These are phyloP conservation scores for Medicago ruthenica DNA, from an alignment of 306 rosid genomes.

Conservation along the genomic window DNA sequence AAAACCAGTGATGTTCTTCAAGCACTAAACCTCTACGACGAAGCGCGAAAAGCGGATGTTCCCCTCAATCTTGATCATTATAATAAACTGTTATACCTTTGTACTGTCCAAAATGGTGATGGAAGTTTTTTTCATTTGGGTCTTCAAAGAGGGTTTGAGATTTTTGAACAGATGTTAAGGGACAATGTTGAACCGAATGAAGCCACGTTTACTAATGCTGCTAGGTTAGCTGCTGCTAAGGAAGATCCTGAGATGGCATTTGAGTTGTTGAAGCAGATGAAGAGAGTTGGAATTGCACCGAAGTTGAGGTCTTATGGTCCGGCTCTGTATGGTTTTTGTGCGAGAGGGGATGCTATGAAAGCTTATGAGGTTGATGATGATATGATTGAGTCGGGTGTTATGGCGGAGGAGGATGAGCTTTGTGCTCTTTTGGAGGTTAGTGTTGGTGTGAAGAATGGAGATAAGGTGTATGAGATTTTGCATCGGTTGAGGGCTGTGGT, in stretches of 20 bases:
- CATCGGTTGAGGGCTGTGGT: slow-evolving; percentile 68
- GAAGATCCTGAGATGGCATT: slow-evolving; percentile 90
- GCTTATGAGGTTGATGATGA: slow-evolving; percentile 78
- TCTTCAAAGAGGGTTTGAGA: slow-evolving; percentile 76
- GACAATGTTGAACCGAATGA: slow-evolving; percentile 73
- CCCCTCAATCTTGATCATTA: slow-evolving; percentile 57
- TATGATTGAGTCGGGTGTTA: slow-evolving; percentile 66
- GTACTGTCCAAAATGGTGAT: slow-evolving; percentile 49
- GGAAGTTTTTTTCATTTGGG: slow-evolving; percentile 31
- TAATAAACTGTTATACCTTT: slow-evolving; percentile 70
- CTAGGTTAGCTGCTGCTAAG: slow-evolving; percentile 76
- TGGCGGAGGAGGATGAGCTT: slow-evolving; percentile 78
- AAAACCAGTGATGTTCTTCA: slow-evolving; percentile 55
- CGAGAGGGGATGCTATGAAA: slow-evolving; percentile 67
- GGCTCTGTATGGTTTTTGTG: slow-evolving; percentile 78
- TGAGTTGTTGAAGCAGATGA: slow-evolving; percentile 76
- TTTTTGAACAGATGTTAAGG: slow-evolving; percentile 68
- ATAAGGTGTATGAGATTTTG: slow-evolving; percentile 79
- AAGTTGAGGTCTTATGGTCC: slow-evolving; percentile 90
- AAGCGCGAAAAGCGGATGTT: slow-evolving; percentile 59
- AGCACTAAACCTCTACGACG: slow-evolving; percentile 78
- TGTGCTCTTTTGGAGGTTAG: slow-evolving; percentile 74
- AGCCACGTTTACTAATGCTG: slow-evolving; percentile 80
- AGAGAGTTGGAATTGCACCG: slow-evolving; percentile 58
- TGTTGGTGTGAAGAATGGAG: slow-evolving; percentile 48